A percentile compares a stretch with the other conserved stretches of the same genome.
phyloP scores from a whole-genome alignment of 768 basidiomycete species.

The Lactarius quietus region DNA sequence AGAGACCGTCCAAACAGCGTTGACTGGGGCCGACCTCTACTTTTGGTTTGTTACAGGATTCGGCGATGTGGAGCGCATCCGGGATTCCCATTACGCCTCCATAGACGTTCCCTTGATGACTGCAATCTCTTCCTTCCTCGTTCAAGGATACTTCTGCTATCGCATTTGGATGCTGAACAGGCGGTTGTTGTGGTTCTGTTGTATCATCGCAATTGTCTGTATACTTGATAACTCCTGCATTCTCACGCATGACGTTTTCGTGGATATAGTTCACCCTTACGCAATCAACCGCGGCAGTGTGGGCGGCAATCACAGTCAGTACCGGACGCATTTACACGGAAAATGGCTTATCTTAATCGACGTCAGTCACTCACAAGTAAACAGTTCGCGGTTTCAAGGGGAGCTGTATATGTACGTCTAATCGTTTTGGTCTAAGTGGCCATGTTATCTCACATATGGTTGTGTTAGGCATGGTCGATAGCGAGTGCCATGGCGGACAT shows the following conservation, averaged over 20 bases:
- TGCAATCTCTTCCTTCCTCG: neutral
- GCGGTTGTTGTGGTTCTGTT: neutral
- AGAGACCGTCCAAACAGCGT: neutral
- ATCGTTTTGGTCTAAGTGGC: neutral
- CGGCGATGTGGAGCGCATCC: neutral
- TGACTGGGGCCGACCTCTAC: neutral
- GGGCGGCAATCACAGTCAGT: neutral
- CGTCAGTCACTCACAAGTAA: neutral
- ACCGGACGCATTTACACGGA: neutral
- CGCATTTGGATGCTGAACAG: neutral
- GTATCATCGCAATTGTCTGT: neutral
- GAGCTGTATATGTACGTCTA: neutral
- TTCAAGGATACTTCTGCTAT: neutral
- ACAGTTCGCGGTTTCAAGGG: neutral
- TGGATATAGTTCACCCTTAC: neutral
- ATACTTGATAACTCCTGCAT: neutral
- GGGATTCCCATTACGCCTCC: neutral
- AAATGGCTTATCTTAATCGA: neutral
- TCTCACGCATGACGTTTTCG: neutral
- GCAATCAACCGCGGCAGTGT: neutral
- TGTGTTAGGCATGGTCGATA: neutral
- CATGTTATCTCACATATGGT: neutral
- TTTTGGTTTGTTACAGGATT: neutral
- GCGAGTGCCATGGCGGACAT: neutral
- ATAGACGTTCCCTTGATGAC: neutral